Base-by-base conservation (phyloP, 179 eudicot species). In the Vitellaria paradoxa region DNA sequence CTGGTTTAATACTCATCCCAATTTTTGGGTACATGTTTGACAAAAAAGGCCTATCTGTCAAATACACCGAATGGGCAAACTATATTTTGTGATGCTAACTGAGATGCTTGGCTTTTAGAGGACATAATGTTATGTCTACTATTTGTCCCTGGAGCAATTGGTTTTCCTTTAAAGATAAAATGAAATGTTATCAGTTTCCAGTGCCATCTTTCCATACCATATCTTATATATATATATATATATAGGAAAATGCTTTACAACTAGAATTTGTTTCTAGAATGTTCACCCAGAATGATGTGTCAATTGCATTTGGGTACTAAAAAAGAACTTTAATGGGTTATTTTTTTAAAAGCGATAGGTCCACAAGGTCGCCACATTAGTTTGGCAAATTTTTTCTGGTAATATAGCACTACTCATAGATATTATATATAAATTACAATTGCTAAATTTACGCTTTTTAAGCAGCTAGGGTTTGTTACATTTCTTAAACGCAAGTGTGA, bases 11-110 rank as follows among this genome's bases (percentile, higher is more conserved):
- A 49, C 4, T 30, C 62, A 45, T 74, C 15, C 21, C 11, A 30
- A 37, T 37, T 45, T 12, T 47, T 12, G 30, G 10, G 18, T 59
- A 56, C 65, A 13, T 77, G 40, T n/a, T 56, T 55, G 40, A 30
- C 20, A 40, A 42, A 74, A 76, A 17, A 53, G 72, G 17, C 55
- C 50, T 21, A n/a, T 68, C 14, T 77, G 3, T 64, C 55, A 26
- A 26, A 9, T 14, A 57, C 52, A 30, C 21, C 13, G 24, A 24
- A 14, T 70, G 74, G 21, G 46, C 20, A 70, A 71, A 30, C 12
- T 50, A 50, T 24, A 15, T 76, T 30, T 61, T 24, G 30, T 62
- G 74, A 45, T 57, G 59, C 67, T 46, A 70, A 70, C 24, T 71
- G 63, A 53, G 64, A 55, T 71, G 63, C 75, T 9, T 18, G 75